phyloP scores from a whole-genome alignment of 2,329 filamentous ascomycete genomes.

The Cercospora citrullina region DNA sequence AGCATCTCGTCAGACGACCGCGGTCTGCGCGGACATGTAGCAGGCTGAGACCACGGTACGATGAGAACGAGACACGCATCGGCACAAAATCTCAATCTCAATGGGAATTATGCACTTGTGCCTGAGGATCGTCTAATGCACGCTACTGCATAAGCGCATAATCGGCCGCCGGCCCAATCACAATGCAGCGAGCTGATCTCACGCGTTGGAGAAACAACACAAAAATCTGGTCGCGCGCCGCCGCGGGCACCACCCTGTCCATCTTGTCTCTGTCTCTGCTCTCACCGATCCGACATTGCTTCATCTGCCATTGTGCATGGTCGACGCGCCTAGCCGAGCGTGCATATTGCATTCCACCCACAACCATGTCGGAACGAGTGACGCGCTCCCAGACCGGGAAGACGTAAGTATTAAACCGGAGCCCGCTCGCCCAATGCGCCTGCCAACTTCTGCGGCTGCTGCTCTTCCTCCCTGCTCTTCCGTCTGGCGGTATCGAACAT shows the following conservation, averaged over 20 bases:
- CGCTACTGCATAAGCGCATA: background rate
- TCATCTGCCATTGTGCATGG: background rate
- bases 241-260: background rate
- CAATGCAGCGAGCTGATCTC: background rate
- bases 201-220: background rate
- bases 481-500: background rate
- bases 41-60: background rate
- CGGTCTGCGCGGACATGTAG: background rate
- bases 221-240: background rate
- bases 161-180: background rate
- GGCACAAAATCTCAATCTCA: background rate
- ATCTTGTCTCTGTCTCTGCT: background rate
- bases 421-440: background rate
- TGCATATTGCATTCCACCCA: background rate
- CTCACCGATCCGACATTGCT: background rate
- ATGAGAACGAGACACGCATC: background rate
- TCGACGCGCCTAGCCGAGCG: constrained; percentile 1
- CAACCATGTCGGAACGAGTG: constrained; percentile 33
- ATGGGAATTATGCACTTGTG: background rate
- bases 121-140: background rate
- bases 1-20: too few relatives aligned
- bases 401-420: constrained; percentile 40
- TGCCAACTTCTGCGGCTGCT: background rate
- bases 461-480: background rate
- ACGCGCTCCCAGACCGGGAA: constrained; percentile 52